phyloP scores from a whole-genome alignment of 139 green algal species.

The Axilococcus clingmanii region DNA sequence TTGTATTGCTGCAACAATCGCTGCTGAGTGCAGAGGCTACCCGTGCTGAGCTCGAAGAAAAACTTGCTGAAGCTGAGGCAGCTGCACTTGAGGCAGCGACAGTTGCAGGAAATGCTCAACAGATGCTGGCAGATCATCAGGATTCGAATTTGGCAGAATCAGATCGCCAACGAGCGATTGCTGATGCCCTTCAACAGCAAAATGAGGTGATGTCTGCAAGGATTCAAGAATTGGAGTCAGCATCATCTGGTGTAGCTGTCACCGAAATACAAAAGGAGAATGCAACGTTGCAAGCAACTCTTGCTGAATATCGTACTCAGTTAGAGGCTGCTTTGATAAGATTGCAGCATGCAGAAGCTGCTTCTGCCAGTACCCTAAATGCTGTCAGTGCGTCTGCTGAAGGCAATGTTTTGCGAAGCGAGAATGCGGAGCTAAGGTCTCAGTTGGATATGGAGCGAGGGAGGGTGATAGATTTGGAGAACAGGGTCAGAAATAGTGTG shows the following conservation, averaged over 20 bases:
- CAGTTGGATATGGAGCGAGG: not conserved
- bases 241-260: not conserved
- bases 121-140: not conserved
- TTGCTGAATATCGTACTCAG: no score
- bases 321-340: no score
- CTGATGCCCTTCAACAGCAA: not conserved
- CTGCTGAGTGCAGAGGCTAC: not conserved
- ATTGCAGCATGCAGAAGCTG: no score
- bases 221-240: not conserved
- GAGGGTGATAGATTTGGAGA: not conserved
- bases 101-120: not conserved
- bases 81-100: not conserved
- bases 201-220: not conserved
- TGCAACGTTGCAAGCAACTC: no score
- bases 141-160: not conserved
- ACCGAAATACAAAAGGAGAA: no score
- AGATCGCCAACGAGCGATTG: not conserved
- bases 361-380: no score
- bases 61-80: conserved; percentile 7
- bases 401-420: no score
- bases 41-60: not conserved
- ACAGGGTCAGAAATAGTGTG: not conserved
- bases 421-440: no score
- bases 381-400: no score
- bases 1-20: not conserved